phyloP scores from a whole-genome alignment of 2,329 filamentous ascomycete genomes.

The Tolypocladium sp. region DNA sequence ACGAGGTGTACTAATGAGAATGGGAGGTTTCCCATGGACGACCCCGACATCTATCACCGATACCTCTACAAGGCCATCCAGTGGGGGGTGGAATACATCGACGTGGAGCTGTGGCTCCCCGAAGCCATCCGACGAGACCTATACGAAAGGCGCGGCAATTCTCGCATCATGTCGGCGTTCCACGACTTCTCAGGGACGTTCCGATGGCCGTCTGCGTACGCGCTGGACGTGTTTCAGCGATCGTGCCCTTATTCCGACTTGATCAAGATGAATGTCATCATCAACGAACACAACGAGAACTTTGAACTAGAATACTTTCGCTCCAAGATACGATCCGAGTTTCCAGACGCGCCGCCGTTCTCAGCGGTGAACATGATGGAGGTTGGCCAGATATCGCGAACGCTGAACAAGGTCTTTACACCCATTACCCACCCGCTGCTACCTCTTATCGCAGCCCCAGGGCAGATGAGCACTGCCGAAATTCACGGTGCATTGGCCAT shows the following conservation, averaged over 20 bases:
- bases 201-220: constrained; percentile 70
- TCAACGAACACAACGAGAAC: constrained; percentile 74
- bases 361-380: constrained; percentile 85
- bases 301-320: constrained; percentile 88
- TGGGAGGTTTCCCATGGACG: constrained; percentile 75
- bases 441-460: constrained; percentile 75
- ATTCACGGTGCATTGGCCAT: constrained; percentile 73
- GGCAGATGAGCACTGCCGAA: constrained; percentile 76
- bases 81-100: constrained; percentile 85
- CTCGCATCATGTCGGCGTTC: constrained; percentile 83
- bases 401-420: constrained; percentile 77
- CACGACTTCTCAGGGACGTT: constrained; percentile 81
- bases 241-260: constrained; percentile 72
- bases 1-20: constrained; percentile 76
- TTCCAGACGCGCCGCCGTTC: constrained; percentile 61
- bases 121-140: constrained; percentile 62
- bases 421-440: constrained; percentile 80
- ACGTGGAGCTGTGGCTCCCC: constrained; percentile 81
- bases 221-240: constrained; percentile 61
- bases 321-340: constrained; percentile 61
- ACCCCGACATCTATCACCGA: constrained; percentile 63
- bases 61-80: constrained; percentile 79
- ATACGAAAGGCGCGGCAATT: constrained; percentile 63
- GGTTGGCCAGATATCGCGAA: constrained; percentile 74
- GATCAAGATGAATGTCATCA: constrained; percentile 84